phyloP scores from a whole-genome alignment of 192 early-diverging fungal genomes.

The Gorgonomyces haynaldii region DNA sequence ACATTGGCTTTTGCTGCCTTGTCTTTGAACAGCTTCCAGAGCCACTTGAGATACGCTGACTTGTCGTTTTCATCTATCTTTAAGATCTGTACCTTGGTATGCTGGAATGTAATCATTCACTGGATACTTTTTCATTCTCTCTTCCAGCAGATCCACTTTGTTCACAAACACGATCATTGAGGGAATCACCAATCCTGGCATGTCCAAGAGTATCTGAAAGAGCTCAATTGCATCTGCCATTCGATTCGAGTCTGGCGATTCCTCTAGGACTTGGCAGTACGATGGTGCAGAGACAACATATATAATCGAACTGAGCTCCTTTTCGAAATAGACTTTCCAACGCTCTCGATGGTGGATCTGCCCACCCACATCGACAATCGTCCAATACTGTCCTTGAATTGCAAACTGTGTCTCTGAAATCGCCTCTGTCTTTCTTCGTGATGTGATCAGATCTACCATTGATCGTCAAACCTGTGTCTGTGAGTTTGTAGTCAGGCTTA shows the following conservation, averaged over 20 bases:
- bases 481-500: constrained; percentile 7
- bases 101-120: constrained; percentile 33
- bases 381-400: background rate
- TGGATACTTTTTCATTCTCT: constrained; percentile 24
- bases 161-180: constrained; percentile 37
- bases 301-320: constrained; percentile 26
- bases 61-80: too few relatives aligned
- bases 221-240: constrained; percentile 34
- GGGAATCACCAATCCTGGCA: constrained; percentile 21
- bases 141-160: constrained; percentile 36
- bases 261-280: constrained; percentile 32
- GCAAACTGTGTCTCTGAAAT: constrained; percentile 6
- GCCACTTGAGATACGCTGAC: too few relatives aligned
- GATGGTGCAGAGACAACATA: constrained; percentile 24
- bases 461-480: too few relatives aligned
- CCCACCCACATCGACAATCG: constrained; percentile 6
- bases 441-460: constrained; percentile 1
- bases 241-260: constrained; percentile 26
- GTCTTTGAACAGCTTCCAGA: too few relatives aligned
- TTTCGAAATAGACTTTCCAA: constrained; percentile 35
- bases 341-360: background rate
- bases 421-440: background rate
- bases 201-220: constrained; percentile 27
- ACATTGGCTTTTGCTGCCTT: too few relatives aligned
- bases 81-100: constrained; percentile 33